Conservation (phyloP, 2,329 filamentous ascomycete species). For the Colletotrichum abscissum region DNA sequence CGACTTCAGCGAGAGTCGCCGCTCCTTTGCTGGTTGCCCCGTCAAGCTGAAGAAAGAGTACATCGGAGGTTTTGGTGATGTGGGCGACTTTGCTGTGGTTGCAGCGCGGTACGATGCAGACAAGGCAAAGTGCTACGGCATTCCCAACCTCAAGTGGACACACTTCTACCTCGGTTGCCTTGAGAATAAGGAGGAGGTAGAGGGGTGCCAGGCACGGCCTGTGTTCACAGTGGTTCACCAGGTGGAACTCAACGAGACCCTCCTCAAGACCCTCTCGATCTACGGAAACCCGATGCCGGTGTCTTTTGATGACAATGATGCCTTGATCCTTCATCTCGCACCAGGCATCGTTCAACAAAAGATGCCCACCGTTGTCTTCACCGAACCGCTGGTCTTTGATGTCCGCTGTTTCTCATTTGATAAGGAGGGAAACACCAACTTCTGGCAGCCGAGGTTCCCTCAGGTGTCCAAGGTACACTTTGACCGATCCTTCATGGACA, state of each 20-base stretch:
- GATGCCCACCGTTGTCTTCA: constrained; percentile 68
- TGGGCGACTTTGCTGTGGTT: constrained; percentile 84
- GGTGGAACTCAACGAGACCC: constrained; percentile 64
- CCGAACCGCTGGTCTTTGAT: constrained; percentile 80
- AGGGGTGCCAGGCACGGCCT: constrained; percentile 62
- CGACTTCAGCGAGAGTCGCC: constrained; percentile 53
- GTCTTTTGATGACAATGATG: constrained; percentile 48
- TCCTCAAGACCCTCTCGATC: constrained; percentile 62
- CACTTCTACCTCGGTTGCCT: constrained; percentile 85
- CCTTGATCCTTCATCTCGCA: constrained; percentile 59
- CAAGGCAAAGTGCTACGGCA: constrained; percentile 66
- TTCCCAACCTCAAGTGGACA: constrained; percentile 75
- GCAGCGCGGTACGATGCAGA: constrained; percentile 78
- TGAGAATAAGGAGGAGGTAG: constrained; percentile 71
- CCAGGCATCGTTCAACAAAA: constrained; percentile 54
- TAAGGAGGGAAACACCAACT: constrained; percentile 74
- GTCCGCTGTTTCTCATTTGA: constrained; percentile 85
- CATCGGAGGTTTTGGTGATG: constrained; percentile 79
- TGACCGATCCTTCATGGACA: constrained; percentile 77
- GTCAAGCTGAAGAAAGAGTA: constrained; percentile 94
- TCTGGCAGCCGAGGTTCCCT: constrained; percentile 82
- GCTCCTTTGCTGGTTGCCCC: constrained; percentile 60
- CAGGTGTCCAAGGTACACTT: constrained; percentile 80
- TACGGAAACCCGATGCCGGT: constrained; percentile 58
- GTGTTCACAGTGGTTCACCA: constrained; percentile 75